Percentiles rank a stretch among this genome's conserved stretches.
Evolutionary conservation across 345 rosid species (phyloP).

Genomic region (Hibiscus syriacus): DNA sequence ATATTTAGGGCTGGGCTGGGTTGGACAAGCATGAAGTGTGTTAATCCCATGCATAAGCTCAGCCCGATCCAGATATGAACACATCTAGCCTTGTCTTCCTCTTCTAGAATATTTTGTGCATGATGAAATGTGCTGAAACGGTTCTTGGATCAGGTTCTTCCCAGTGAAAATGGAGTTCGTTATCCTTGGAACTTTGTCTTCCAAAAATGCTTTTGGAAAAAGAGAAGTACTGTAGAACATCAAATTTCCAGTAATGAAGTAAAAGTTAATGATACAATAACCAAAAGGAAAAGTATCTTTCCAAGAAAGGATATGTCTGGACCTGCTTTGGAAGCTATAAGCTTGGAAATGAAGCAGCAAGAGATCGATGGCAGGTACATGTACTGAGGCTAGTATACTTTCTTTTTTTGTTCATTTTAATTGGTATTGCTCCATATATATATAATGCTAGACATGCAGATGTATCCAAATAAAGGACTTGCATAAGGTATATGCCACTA

Average conservation of each 20-base stretch:
- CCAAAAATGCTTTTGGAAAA: conserved; percentile 56
- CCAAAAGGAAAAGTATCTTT: conserved; percentile 20
- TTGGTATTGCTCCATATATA: conserved; percentile 13
- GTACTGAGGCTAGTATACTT: conserved; percentile 3
- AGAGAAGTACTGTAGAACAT: conserved; percentile 26
- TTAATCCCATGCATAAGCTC: no score
- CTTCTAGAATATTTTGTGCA: background rate
- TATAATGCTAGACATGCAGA: conserved; percentile 36
- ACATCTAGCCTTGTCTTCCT: background rate
- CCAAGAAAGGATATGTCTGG: conserved; percentile 30
- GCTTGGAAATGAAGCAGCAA: conserved; percentile 96
- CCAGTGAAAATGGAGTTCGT: conserved; percentile 57
- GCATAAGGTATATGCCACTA: conserved; percentile 76
- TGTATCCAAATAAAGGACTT: conserved; percentile 86
- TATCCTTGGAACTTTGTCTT: conserved; percentile 71
- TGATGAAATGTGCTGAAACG: conserved; percentile 7
- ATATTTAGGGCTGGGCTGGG: no score
- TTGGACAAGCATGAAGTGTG: no score
- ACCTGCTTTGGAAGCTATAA: conserved; percentile 66
- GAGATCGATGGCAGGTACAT: conserved; percentile 77
- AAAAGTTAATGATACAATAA: conserved; percentile 19
- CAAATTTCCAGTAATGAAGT: conserved; percentile 23
- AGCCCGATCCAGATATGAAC: no score
- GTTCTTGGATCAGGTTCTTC: conserved; percentile 55
- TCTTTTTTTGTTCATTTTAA: conserved; percentile 7